Base-by-base conservation (phyloP, 2,329 filamentous ascomycete species). In the Pseudogymnoascus sp. region DNA sequence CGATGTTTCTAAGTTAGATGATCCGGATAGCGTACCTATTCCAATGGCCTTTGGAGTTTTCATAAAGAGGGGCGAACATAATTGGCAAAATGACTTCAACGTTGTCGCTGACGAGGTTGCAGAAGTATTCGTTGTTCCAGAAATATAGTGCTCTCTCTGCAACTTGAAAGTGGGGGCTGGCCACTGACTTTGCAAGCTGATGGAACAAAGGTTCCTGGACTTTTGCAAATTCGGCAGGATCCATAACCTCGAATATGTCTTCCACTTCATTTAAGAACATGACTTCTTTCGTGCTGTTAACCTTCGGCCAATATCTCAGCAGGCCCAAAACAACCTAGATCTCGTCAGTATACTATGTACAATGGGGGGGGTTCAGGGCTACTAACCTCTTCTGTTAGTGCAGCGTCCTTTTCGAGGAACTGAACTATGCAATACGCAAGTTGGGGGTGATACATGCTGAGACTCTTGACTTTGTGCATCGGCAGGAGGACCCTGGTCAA, bases 71-170 rank as follows among this genome's bases (percentile, higher is more conserved):
- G 25, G 93, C 92, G 77, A 99, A 99, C 94, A 99, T 99, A 73
- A 99, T 99, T 3, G 94, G 94, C 49, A 99, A 81, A 70, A 99
- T 99, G 55, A 96, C 93, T 72, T 97, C 93, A 62, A 99, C 94
- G 71, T 99, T 99, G 77, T 99, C 94, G 79, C 92, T 97, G 68
- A 99, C 94, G 64, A 99, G 82, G 73, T 97, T 99, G 81, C 94
- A 99, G 78, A 99, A 99, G 75, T 99, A 99, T 75, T 99, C 94
- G 73, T 99, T 99, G 81, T 99, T 99, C 94, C 94, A 99, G 80
- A 99, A 99, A 78, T 99, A 99, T 28, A 99, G 82, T 4, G 94
- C 94, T 67, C 94, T 87, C 78, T 99, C 94, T 16, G 94, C 94
- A 63, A 99, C 94, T 80, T 99, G 94, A 79, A 99, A 99, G 76